These are phyloP conservation scores for Wickerhamiella galacta DNA, from an alignment of 805 yeast genomes.

Conservation along the genomic window DNA sequence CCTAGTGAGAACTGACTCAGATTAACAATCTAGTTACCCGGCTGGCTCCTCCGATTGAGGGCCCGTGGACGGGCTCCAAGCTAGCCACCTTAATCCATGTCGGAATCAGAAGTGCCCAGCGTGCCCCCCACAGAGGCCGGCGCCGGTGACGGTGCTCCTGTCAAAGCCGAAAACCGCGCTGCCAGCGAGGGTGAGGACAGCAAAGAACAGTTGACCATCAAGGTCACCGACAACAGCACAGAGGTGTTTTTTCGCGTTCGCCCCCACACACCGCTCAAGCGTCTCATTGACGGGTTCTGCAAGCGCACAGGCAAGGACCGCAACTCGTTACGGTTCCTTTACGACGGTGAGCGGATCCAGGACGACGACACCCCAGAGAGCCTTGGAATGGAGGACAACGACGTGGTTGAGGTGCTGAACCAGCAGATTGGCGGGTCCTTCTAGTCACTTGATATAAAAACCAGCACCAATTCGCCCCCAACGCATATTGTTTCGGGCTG, in stretches of 20 bases:
- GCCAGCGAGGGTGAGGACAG: slow-evolving; percentile 27
- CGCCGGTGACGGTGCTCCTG: slow-evolving; percentile 4
- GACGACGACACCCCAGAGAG: slow-evolving; percentile 80
- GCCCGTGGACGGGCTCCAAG: not conserved
- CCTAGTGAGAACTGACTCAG: too few species aligned
- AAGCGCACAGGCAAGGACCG: slow-evolving; percentile 89
- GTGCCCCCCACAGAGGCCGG: not conserved
- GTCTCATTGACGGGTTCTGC: slow-evolving; percentile 95
- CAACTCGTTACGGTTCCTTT: slow-evolving; percentile 68
- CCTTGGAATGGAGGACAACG: slow-evolving; percentile 88
- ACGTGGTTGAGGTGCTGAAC: slow-evolving; percentile 90
- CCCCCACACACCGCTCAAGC: slow-evolving; percentile 76
- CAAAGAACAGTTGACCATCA: slow-evolving; percentile 58
- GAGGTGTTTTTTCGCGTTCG: slow-evolving; percentile 94
- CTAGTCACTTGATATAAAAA: not conserved
- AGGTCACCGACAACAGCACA: slow-evolving; percentile 83
- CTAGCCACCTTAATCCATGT: not conserved
- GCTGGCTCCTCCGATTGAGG: too few species aligned
- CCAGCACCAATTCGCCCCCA: not conserved
- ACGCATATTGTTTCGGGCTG: too few species aligned
- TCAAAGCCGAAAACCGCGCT: slow-evolving; percentile 33
- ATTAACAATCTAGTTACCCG: too few species aligned
- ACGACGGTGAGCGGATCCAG: slow-evolving; percentile 81
- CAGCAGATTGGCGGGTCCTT: slow-evolving; percentile 44
- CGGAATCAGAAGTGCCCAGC: not conserved